These are phyloP conservation scores for Fusarium aywerte DNA, from an alignment of 2,329 filamentous ascomycete genomes.

Conservation along the genomic window DNA sequence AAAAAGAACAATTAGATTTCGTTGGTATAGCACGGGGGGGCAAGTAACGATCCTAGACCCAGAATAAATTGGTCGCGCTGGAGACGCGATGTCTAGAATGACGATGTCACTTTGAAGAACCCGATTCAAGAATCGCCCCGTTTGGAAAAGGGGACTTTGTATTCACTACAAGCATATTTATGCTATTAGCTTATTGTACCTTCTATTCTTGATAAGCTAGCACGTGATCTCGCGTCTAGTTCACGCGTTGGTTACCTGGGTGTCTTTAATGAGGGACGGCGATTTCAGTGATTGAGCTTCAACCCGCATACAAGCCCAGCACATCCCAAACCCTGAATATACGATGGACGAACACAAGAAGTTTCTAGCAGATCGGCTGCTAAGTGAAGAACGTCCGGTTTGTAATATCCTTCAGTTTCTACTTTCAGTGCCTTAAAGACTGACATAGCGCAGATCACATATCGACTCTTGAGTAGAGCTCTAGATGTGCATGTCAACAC, in stretches of 20 bases:
- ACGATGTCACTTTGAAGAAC: slow-evolving; percentile 7
- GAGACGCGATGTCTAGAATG: slow-evolving; percentile 39
- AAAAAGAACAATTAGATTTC: slow-evolving; percentile 1
- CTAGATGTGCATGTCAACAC: slow-evolving; percentile 85
- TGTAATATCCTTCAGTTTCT: slow-evolving; percentile 43
- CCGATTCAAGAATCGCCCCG: slow-evolving; percentile 9
- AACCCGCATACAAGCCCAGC: not conserved
- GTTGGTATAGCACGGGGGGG: not conserved
- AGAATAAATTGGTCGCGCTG: slow-evolving; percentile 37
- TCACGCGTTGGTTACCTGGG: slow-evolving; percentile 32
- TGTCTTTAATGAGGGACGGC: slow-evolving; percentile 9
- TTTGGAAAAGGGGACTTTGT: too few species aligned
- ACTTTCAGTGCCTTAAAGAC: not conserved
- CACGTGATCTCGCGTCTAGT: slow-evolving; percentile 53
- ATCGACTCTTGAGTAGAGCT: slow-evolving; percentile 83
- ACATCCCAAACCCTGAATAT: not conserved
- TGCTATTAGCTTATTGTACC: not conserved
- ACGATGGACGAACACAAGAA: slow-evolving; percentile 71
- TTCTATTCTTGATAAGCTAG: not conserved
- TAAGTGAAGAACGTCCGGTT: slow-evolving; percentile 80
- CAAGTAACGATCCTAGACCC: not conserved
- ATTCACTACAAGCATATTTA: not conserved
- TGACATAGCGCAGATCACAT: slow-evolving; percentile 74
- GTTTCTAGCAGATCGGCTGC: slow-evolving; percentile 78
- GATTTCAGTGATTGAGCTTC: slow-evolving; percentile 14